phyloP scores from a whole-genome alignment of 176 grass and related monocot genomes.

The Typha latifolia region DNA sequence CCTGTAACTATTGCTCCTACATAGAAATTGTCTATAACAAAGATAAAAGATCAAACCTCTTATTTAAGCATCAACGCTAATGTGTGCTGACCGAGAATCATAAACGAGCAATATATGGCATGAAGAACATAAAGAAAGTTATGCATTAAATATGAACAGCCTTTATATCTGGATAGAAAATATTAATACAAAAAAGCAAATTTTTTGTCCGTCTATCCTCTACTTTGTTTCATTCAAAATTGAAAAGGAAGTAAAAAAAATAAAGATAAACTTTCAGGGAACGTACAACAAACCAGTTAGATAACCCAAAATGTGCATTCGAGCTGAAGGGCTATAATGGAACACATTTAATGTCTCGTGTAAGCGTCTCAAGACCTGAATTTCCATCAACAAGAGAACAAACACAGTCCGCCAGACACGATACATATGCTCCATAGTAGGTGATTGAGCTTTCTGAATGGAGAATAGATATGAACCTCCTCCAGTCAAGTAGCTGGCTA shows the following conservation, averaged over 20 bases:
- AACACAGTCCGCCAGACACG: constrained; percentile 73
- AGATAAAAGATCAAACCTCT: too few species aligned
- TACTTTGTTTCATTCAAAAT: too few species aligned
- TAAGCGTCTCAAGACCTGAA: constrained; percentile 75
- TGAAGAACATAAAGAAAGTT: too few species aligned
- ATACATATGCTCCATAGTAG: constrained; percentile 51
- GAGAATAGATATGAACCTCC: constrained; percentile 66
- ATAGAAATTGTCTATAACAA: too few species aligned
- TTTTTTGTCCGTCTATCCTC: too few species aligned
- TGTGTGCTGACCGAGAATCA: too few species aligned
- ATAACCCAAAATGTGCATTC: constrained; percentile 83
- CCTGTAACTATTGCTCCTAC: too few species aligned
- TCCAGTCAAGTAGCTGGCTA: constrained; percentile 59
- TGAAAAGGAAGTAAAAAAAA: neutral
- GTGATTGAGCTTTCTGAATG: constrained; percentile 26
- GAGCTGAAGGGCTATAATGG: constrained; percentile 77
- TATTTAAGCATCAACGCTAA: too few species aligned
- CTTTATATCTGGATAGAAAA: too few species aligned
- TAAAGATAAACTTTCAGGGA: constrained; percentile 13
- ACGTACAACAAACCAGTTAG: constrained; percentile 81
- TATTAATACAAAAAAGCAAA: too few species aligned
- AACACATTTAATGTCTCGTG: constrained; percentile 92
- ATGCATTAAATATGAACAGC: too few species aligned
- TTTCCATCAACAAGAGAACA: constrained; percentile 73
- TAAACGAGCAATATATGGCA: too few species aligned